phyloP scores from a whole-genome alignment of 2,329 filamentous ascomycete species.

The Aspergillus vadensis region DNA sequence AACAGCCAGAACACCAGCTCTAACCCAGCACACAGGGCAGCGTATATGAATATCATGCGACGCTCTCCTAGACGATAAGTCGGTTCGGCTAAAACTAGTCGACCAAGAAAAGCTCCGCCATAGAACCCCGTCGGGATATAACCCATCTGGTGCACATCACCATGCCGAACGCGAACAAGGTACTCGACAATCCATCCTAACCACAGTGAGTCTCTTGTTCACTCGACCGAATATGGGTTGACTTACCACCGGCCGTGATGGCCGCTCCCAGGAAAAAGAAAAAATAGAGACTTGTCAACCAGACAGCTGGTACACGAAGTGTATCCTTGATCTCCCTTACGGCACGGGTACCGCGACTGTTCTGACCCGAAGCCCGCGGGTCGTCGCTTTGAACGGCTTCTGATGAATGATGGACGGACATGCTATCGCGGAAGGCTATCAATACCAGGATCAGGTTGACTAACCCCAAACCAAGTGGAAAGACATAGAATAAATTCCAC shows the following conservation, averaged over 20 bases:
- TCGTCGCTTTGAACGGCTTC: neutral
- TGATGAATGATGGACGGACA: constrained; percentile 6
- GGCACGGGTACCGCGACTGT: constrained; percentile 11
- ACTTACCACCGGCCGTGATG: constrained; percentile 53
- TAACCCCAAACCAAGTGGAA: constrained; percentile 56
- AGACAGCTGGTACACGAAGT: constrained; percentile 42
- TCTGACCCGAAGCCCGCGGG: neutral
- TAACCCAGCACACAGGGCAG: constrained; percentile 53
- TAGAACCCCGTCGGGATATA: constrained; percentile 65
- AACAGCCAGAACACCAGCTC: constrained; percentile 63
- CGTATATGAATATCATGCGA: constrained; percentile 59
- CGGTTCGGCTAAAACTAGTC: constrained; percentile 60
- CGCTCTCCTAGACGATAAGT: constrained; percentile 61
- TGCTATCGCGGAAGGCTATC: constrained; percentile 53
- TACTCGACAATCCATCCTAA: constrained; percentile 67
- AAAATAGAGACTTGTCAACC: constrained; percentile 63
- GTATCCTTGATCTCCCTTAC: constrained; percentile 29
- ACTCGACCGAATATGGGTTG: neutral
- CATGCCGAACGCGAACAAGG: constrained; percentile 61
- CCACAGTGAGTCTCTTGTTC: neutral
- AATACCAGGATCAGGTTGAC: constrained; percentile 53
- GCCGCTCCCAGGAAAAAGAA: constrained; percentile 63
- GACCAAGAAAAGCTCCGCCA: constrained; percentile 59
- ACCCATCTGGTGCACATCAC: constrained; percentile 59
- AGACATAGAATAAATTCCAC: constrained; percentile 61